These are phyloP conservation scores for Colletotrichum cereale DNA, from an alignment of 2,329 filamentous ascomycete species.

Conservation along the genomic window DNA sequence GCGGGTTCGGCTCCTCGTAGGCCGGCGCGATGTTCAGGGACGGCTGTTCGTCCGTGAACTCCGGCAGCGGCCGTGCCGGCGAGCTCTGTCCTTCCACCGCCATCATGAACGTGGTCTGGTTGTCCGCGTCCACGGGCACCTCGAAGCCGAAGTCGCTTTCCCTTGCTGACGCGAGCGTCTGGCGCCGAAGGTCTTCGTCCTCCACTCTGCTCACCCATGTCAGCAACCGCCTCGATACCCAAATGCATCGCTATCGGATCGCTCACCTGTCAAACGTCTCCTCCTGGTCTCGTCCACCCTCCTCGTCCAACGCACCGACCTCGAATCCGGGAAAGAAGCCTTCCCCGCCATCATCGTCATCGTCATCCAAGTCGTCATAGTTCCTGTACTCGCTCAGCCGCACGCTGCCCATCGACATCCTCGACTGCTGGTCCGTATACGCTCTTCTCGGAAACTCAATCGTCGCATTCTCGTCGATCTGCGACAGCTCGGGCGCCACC, in stretches of 20 bases:
- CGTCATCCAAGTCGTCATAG: slow-evolving; percentile 52
- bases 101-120: slow-evolving; percentile 65
- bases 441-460: slow-evolving; percentile 71
- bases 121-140: slow-evolving; percentile 60
- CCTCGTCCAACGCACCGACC: slow-evolving; percentile 43
- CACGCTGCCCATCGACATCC: slow-evolving; percentile 65
- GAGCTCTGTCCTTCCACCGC: slow-evolving; percentile 47
- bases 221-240: slow-evolving; percentile 21
- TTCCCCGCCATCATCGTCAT: slow-evolving; percentile 58
- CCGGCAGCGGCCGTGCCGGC: slow-evolving; percentile 37
- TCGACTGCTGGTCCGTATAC: slow-evolving; percentile 59
- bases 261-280: slow-evolving; percentile 36
- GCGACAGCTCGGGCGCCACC: slow-evolving; percentile 65
- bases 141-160: slow-evolving; percentile 66
- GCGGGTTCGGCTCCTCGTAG: slow-evolving; percentile 41
- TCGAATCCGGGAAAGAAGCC: slow-evolving; percentile 62
- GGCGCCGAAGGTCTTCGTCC: slow-evolving; percentile 55
- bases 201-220: slow-evolving; percentile 49
- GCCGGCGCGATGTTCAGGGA: slow-evolving; percentile 25
- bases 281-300: slow-evolving; percentile 54
- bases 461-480: slow-evolving; percentile 67
- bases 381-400: slow-evolving; percentile 66
- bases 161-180: slow-evolving; percentile 52
- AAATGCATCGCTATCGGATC: too few species aligned
- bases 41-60: slow-evolving; percentile 41